Base-by-base conservation (phyloP, 1,139 yeast species). In the Pichia sp. region DNA sequence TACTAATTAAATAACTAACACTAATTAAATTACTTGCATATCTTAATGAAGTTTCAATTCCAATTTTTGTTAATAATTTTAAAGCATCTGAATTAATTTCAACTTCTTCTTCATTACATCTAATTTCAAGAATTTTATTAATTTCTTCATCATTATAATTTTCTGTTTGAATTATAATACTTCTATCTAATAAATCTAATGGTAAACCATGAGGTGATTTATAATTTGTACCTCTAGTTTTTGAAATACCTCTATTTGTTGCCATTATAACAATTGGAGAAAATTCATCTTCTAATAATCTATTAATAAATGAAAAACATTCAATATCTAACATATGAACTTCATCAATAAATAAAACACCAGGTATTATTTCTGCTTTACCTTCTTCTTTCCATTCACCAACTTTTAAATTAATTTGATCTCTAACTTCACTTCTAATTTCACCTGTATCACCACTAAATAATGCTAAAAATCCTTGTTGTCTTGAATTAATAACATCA, bases 381-480 rank as follows among this genome's bases (percentile, higher is more conserved):
- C 98, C 98, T 72, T 94, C 98, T 71, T 94, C 99, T 61, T 86
- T 87, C 98, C 98, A 94, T 68, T 94, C 98, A 29, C 95, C 95
- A 45, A 94, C 97, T 68, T 92, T 92, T 43, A 90, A 79, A 68
- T 94, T 92, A 64, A 94, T 92, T 69, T 94, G 98, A 63, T 90
- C 97, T 62, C 99, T 81, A 32, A 94, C 95, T 66, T 94, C 98
- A 11, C 94, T 76, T 56, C 96, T 77, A 57, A 92, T 92, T 69
- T 92, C 98, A 55, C 98, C 98, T 26, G 97, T 92, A 64, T 92
- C 98, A 55, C 97, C 98, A 42, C 94, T 83, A 63, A 94, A 94
- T 52, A 94, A 73, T 2, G 98, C 98, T 62, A 94, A 72, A 62
- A 92, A 92, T 16, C 99, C 99, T 67, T 94, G 99, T 40, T 96